These are phyloP conservation scores for Colletotrichum shisoi DNA, from an alignment of 2,329 filamentous ascomycete genomes.

Conservation along the genomic window DNA sequence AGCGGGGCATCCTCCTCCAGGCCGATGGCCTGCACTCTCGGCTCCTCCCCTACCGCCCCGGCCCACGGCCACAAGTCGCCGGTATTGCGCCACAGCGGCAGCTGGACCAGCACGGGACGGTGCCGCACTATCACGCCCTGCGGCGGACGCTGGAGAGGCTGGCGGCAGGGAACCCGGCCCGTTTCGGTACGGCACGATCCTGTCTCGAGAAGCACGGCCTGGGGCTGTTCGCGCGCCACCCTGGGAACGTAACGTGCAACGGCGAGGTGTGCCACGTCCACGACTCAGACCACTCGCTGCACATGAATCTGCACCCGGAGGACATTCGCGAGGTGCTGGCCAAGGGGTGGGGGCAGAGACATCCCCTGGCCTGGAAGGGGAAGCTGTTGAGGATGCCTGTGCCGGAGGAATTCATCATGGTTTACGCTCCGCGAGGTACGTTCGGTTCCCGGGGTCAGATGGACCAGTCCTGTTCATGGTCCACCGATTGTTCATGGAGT, in stretches of 20 bases:
- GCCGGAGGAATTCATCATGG: slow-evolving; percentile 77
- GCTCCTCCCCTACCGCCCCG: slow-evolving; percentile 67
- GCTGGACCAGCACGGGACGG: slow-evolving; percentile 69
- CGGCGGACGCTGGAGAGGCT: slow-evolving; percentile 62
- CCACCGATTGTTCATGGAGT: not conserved
- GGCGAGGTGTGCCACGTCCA: slow-evolving; percentile 88
- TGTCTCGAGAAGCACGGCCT: slow-evolving; percentile 85
- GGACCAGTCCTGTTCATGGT: not conserved
- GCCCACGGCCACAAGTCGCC: slow-evolving; percentile 70
- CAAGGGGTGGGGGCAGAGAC: slow-evolving; percentile 80
- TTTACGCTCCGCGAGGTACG: slow-evolving; percentile 76
- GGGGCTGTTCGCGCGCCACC: slow-evolving; percentile 73
- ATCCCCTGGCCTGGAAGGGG: slow-evolving; percentile 71
- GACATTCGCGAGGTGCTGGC: slow-evolving; percentile 76
- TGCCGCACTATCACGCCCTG: slow-evolving; percentile 63
- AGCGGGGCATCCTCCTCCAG: slow-evolving; percentile 65
- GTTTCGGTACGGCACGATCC: slow-evolving; percentile 69
- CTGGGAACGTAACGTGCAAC: slow-evolving; percentile 73
- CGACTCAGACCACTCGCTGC: slow-evolving; percentile 76
- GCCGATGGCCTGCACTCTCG: slow-evolving; percentile 36
- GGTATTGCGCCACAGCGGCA: slow-evolving; percentile 87
- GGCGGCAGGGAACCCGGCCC: slow-evolving; percentile 53
- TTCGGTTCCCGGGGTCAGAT: not conserved
- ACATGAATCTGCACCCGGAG: slow-evolving; percentile 80
- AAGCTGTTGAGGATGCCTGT: slow-evolving; percentile 71